Evolutionary conservation across 192 early-diverging fungal species (phyloP).

Genomic region (Backusella sp.): DNA sequence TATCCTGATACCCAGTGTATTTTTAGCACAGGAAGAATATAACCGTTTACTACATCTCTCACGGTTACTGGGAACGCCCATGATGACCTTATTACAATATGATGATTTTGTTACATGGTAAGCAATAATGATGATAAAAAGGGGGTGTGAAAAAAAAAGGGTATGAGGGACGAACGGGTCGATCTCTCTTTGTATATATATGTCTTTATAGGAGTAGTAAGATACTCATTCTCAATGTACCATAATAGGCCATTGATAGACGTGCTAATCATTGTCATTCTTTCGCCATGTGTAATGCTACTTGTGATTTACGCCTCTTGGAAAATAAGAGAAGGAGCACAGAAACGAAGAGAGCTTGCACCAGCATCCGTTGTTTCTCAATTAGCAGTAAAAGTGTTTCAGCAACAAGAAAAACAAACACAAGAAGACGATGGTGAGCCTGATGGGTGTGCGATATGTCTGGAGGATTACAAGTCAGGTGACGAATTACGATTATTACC

Average conservation of each 20-base stretch:
- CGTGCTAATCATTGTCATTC: slow-evolving; percentile 73
- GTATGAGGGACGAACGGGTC: neutral
- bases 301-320: slow-evolving; percentile 70
- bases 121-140: neutral
- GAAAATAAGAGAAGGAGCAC: slow-evolving; percentile 65
- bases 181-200: neutral
- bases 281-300: slow-evolving; percentile 76
- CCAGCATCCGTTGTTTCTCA: slow-evolving; percentile 67
- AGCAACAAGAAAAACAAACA: slow-evolving; percentile 54
- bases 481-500: slow-evolving; percentile 81
- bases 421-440: slow-evolving; percentile 53
- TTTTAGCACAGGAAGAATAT: slow-evolving; percentile 74
- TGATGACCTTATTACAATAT: slow-evolving; percentile 33
- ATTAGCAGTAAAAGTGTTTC: slow-evolving; percentile 71
- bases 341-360: slow-evolving; percentile 68
- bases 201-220: neutral
- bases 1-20: slow-evolving; percentile 84
- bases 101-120: slow-evolving; percentile 43
- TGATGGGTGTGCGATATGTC: slow-evolving; percentile 88
- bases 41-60: slow-evolving; percentile 47
- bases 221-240: neutral
- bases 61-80: slow-evolving; percentile 16
- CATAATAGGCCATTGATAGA: slow-evolving; percentile 67
- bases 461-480: slow-evolving; percentile 89
- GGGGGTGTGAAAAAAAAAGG: slow-evolving; percentile 5